phyloP scores from a whole-genome alignment of 768 basidiomycete species.

The Mycena rebaudengoi region DNA sequence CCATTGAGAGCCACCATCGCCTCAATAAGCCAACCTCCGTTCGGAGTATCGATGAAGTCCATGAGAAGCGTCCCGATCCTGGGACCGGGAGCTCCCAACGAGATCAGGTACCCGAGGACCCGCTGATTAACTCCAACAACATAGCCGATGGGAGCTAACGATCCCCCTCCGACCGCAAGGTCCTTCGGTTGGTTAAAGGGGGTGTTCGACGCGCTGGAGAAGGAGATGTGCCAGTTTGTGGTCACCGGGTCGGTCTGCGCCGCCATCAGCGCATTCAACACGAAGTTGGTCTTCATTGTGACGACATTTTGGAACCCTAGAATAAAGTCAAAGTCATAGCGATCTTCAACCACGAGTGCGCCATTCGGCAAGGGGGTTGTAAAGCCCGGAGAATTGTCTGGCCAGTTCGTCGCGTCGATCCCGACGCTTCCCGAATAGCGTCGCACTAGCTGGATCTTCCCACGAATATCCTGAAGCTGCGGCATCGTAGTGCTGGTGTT shows the following conservation, averaged over 20 bases:
- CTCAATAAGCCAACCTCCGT: not conserved
- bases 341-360: not conserved
- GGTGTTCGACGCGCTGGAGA: constrained; percentile 3
- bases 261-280: not conserved
- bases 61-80: constrained; percentile 1
- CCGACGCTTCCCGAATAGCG: not conserved
- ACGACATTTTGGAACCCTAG: not conserved
- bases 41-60: constrained; percentile 1
- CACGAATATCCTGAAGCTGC: not conserved
- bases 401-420: not conserved
- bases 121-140: not conserved
- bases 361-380: not conserved
- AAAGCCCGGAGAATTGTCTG: not conserved
- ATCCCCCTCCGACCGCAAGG: not conserved
- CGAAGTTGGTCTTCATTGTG: not conserved
- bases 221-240: constrained; percentile 8
- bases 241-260: not conserved
- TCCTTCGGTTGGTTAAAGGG: not conserved
- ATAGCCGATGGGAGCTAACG: not conserved
- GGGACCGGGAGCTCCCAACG: not conserved
- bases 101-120: not conserved
- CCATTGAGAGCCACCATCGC: constrained; percentile 2
- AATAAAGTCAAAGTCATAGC: constrained; percentile 1
- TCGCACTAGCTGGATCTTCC: constrained; percentile 4
- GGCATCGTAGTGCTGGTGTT: not conserved